Evolutionary conservation across 2,329 filamentous ascomycete species (phyloP).

Genomic region (Clarireedia monteithiana): DNA sequence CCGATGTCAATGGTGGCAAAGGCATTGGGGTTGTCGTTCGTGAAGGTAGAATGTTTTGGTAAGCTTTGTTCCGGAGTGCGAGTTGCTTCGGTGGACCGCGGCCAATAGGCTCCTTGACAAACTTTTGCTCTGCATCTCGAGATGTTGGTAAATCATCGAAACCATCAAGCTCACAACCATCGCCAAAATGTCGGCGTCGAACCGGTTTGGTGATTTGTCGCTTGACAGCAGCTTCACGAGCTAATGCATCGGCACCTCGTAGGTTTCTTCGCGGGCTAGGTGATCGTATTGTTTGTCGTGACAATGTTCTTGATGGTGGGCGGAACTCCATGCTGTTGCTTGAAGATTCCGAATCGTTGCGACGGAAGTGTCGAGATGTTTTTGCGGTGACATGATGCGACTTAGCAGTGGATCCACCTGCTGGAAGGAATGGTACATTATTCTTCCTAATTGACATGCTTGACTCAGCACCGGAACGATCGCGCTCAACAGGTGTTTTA

Average conservation of each 20-base stretch:
- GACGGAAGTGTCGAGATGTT: constrained; percentile 61
- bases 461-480: constrained; percentile 40
- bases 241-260: constrained; percentile 34
- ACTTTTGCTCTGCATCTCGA: constrained; percentile 70
- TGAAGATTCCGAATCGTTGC: constrained; percentile 73
- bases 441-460: constrained; percentile 48
- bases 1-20: constrained; percentile 44
- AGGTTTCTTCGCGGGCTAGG: constrained; percentile 47
- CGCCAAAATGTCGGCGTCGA: constrained; percentile 69
- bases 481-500: constrained; percentile 61
- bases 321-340: constrained; percentile 49
- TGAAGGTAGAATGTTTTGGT: constrained; percentile 48
- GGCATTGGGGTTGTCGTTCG: constrained; percentile 46
- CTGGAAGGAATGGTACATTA: constrained; percentile 69
- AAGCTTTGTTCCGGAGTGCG: constrained; percentile 46
- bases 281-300: constrained; percentile 46
- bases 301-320: constrained; percentile 49
- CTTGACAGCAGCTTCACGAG: constrained; percentile 44
- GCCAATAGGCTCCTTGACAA: constrained; percentile 68
- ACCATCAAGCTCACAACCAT: constrained; percentile 83
- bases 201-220: constrained; percentile 68
- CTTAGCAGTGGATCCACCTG: constrained; percentile 63
- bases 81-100: constrained; percentile 57
- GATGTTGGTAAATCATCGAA: constrained; percentile 96
- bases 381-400: constrained; percentile 75